Base-by-base conservation (phyloP, 345 rosid genomes). In the Citrus sp. region DNA sequence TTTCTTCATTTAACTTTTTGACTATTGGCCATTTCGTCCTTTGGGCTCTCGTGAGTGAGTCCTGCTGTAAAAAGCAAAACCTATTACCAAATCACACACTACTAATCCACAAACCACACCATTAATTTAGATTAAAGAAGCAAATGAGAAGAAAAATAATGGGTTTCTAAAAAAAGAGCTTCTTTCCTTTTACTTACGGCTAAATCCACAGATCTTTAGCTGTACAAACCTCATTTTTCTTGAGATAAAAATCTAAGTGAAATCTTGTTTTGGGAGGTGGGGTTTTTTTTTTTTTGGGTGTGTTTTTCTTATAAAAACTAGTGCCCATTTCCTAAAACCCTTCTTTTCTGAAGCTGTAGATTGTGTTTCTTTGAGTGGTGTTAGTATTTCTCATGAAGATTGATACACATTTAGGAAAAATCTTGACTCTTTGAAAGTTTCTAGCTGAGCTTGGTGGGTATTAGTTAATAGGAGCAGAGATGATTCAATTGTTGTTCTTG, bases 401-500 rank as follows among this genome's bases (percentile, higher is more conserved):
- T 72, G 69, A 28, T 68, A 62, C 81, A 56, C 77, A 16, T 10
- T 18, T 24, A 70, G 38, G 49, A 13, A 80, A 22, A 67, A 73
- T 61, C 35, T 5, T 77, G 67, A 58, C 16, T 70, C 68, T 69
- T 54, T 32, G 61, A n/a, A 54, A 67, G 70, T 69, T 78, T 37
- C 5, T 77, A 61, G 62, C 6, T 74, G 25, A 74, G 78, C 51
- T 46, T n/a, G 70, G 82, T 82, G 38, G 18, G 37, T 78, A n/a
- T 79, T 35, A 60, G 49, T 72, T 38, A 70, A 55, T 27, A 22
- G 76, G 24, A 70, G 79, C 55, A 77, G 85, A 82, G 77, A 95
- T 95, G 99, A 92, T 91, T 83, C 97, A 95, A 87, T 81, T 95
- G 85, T 79, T 95, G 81, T 92, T 89, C 80, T 68, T 93, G 58